Conservation (phyloP, 306 rosid species). For the Cicer chorassanicum region DNA sequence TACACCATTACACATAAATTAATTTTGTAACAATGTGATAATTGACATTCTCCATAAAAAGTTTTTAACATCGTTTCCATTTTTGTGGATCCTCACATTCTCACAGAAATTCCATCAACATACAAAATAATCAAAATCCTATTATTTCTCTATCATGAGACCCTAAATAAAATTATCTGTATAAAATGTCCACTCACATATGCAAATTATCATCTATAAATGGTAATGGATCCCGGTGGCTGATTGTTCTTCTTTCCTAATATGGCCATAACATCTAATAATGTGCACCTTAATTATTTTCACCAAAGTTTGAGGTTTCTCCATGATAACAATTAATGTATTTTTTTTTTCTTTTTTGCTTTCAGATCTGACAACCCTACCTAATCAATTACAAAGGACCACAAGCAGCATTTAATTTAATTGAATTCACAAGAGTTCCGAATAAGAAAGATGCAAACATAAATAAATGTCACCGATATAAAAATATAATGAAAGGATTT, state of each 20-base stretch:
- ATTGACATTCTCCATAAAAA: too few species aligned
- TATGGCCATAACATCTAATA: not conserved
- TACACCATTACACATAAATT: too few species aligned
- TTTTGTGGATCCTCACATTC: too few species aligned
- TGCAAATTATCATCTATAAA: too few species aligned
- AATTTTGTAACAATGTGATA: too few species aligned
- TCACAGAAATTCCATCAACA: too few species aligned
- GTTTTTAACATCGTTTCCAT: too few species aligned
- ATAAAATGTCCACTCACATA: too few species aligned
- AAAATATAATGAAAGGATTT: slow-evolving; percentile 19
- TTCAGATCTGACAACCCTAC: slow-evolving; percentile 37
- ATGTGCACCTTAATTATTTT: slow-evolving; percentile 21
- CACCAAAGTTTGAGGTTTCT: not conserved
- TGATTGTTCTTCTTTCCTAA: slow-evolving; percentile 29
- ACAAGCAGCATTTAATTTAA: slow-evolving; percentile 45
- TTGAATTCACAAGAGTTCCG: not conserved
- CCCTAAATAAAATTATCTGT: too few species aligned
- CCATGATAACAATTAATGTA: slow-evolving; percentile 2
- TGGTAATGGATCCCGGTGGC: not conserved
- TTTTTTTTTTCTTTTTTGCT: not conserved
- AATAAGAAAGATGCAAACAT: slow-evolving; percentile 7
- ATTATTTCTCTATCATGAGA: too few species aligned
- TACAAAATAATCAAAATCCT: too few species aligned
- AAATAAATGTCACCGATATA: slow-evolving; percentile 27
- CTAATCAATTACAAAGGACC: slow-evolving; percentile 39